Conservation (phyloP, 2,329 filamentous ascomycete species). For the Fusarium bactridioides region DNA sequence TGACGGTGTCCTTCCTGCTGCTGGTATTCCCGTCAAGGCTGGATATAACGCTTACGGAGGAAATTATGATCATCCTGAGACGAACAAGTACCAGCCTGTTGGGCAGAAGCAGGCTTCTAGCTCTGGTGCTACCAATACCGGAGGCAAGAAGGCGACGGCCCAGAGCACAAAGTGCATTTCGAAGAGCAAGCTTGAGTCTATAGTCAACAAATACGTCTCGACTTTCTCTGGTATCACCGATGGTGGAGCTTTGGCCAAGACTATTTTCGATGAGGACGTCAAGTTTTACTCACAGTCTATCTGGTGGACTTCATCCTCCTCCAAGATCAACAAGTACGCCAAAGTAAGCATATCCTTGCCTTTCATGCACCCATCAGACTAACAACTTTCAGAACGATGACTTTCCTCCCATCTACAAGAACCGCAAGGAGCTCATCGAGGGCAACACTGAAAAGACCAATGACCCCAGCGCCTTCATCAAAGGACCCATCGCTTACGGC, state of each 20-base stretch:
- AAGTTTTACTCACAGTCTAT: slow-evolving; percentile 31
- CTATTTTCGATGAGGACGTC: slow-evolving; percentile 19
- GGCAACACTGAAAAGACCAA: slow-evolving; percentile 12
- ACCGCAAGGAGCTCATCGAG: slow-evolving; percentile 21
- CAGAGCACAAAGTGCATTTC: slow-evolving; percentile 8
- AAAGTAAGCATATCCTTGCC: neutral
- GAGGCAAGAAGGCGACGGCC: neutral
- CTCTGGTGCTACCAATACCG: neutral
- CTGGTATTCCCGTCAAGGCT: slow-evolving; percentile 12
- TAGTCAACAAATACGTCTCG: slow-evolving; percentile 32
- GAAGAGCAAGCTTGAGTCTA: slow-evolving; percentile 12
- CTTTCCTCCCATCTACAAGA: slow-evolving; percentile 28
- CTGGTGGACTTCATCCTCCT: slow-evolving; percentile 29
- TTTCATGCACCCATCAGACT: neutral
- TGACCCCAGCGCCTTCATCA: slow-evolving; percentile 23
- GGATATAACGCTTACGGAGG: slow-evolving; percentile 25
- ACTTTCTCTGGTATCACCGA: slow-evolving; percentile 32
- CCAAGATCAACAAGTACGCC: slow-evolving; percentile 23
- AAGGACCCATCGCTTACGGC: slow-evolving; percentile 28
- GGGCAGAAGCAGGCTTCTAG: slow-evolving; percentile 12
- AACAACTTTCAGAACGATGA: slow-evolving; percentile 8
- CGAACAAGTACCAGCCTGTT: slow-evolving; percentile 15
- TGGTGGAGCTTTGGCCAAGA: slow-evolving; percentile 11
- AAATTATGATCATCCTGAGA: slow-evolving; percentile 28
- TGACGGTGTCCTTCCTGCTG: slow-evolving; percentile 3